Evolutionary conservation across 2,329 filamentous ascomycete species (phyloP).

Genomic region (Seiridium cupressi): DNA sequence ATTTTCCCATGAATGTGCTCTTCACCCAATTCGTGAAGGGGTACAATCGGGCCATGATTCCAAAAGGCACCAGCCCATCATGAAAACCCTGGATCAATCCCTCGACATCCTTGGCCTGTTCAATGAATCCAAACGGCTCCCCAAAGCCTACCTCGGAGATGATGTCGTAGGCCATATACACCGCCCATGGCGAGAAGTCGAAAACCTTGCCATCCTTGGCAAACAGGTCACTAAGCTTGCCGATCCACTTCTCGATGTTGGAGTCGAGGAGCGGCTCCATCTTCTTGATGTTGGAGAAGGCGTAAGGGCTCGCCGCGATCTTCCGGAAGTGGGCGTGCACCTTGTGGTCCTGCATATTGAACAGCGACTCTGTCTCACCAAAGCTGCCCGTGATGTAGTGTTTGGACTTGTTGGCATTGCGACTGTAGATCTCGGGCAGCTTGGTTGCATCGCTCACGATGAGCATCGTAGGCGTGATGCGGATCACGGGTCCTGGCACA

Average conservation of each 20-base stretch:
- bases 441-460: slow-evolving; percentile 51
- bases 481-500: slow-evolving; percentile 45
- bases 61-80: slow-evolving; percentile 48
- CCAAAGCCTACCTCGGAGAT: slow-evolving; percentile 57
- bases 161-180: slow-evolving; percentile 57
- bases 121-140: slow-evolving; percentile 53
- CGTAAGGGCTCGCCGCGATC: slow-evolving; percentile 53
- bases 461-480: slow-evolving; percentile 51
- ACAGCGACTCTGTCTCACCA: slow-evolving; percentile 52
- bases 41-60: slow-evolving; percentile 49
- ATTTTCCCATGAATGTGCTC: slow-evolving; percentile 48
- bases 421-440: slow-evolving; percentile 54
- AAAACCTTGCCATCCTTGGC: slow-evolving; percentile 41
- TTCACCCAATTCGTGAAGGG: slow-evolving; percentile 56
- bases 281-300: slow-evolving; percentile 54
- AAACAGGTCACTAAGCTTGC: slow-evolving; percentile 44
- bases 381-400: slow-evolving; percentile 59
- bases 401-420: slow-evolving; percentile 54
- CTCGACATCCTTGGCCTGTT: slow-evolving; percentile 48
- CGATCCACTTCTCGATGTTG: slow-evolving; percentile 48
- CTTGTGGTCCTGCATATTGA: slow-evolving; percentile 55
- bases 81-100: slow-evolving; percentile 55
- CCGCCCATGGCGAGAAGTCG: slow-evolving; percentile 55
- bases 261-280: slow-evolving; percentile 57
- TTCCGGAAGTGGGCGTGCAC: slow-evolving; percentile 52